Percentiles rank a stretch among this genome's conserved stretches.
phyloP scores from a whole-genome alignment of 805 yeast species.

The Wickerhamomyces alni region DNA sequence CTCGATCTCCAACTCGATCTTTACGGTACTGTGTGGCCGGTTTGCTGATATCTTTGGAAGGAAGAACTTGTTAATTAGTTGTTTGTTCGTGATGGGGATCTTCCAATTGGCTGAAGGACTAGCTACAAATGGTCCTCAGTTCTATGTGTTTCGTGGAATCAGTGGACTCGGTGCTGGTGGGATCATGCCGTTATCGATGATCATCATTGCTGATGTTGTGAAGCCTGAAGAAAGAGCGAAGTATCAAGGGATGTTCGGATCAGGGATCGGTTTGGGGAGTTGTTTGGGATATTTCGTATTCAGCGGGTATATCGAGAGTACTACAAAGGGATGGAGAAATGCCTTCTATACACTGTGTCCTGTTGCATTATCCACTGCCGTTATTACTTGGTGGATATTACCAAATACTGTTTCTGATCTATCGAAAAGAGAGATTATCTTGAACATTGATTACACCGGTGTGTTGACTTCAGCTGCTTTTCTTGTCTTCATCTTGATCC shows the following conservation, averaged over 20 bases:
- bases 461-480: conserved; percentile 39
- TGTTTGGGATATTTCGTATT: conserved; percentile 36
- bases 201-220: conserved; percentile 47
- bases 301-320: conserved; percentile 28
- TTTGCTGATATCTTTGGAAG: conserved; percentile 52
- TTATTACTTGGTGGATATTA: background rate
- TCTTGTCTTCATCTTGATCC: conserved; percentile 41
- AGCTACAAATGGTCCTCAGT: conserved; percentile 37
- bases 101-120: conserved; percentile 46
- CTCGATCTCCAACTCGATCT: conserved; percentile 44
- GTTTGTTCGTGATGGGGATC: conserved; percentile 32
- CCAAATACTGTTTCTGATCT: conserved; percentile 24
- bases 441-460: conserved; percentile 47
- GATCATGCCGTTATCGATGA: conserved; percentile 43
- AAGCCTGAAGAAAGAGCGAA: conserved; percentile 48
- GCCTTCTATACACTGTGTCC: conserved; percentile 35
- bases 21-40: conserved; percentile 50
- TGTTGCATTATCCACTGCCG: conserved; percentile 20
- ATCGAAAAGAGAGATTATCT: conserved; percentile 32
- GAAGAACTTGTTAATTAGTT: conserved; percentile 34
- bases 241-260: conserved; percentile 49
- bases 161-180: conserved; percentile 51
- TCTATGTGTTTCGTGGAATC: conserved; percentile 42
- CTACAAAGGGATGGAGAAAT: conserved; percentile 30
- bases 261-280: conserved; percentile 44